Evolutionary conservation across 2,329 filamentous ascomycete species (phyloP).

Genomic region (Corinectria fuckeliana): DNA sequence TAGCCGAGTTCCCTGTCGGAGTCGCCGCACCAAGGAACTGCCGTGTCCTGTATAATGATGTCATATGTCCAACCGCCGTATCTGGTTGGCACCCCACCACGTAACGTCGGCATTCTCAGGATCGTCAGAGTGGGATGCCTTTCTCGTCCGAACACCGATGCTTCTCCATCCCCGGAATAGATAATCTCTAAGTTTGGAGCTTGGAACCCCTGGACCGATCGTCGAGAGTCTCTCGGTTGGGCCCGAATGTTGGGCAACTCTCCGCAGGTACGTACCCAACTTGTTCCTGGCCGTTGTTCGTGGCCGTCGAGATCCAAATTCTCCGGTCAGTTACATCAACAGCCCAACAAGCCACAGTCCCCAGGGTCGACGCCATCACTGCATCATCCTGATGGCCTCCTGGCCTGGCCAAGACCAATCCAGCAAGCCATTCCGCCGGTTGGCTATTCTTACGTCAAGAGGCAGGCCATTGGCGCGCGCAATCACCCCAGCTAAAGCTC

Average conservation of each 20-base stretch:
- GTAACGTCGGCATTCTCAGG: conserved; percentile 22
- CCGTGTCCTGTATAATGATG: conserved; percentile 34
- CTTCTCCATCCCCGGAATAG: conserved; percentile 9
- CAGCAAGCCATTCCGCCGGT: not conserved
- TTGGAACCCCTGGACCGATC: conserved; percentile 34
- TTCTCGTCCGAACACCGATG: not conserved
- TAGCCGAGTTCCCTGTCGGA: conserved; percentile 12
- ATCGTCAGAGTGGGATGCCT: not conserved
- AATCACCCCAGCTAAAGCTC: conserved; percentile 10
- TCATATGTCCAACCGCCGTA: conserved; percentile 20
- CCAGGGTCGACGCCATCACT: not conserved
- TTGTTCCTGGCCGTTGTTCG: not conserved
- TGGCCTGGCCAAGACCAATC: not conserved
- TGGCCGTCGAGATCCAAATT: conserved; percentile 15
- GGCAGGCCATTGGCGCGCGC: not conserved
- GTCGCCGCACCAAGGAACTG: conserved; percentile 29
- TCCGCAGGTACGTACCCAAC: conserved; percentile 18
- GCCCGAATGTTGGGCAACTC: conserved; percentile 31
- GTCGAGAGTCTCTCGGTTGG: conserved; percentile 29
- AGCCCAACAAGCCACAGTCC: not conserved
- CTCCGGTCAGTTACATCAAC: conserved; percentile 15
- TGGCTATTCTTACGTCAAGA: not conserved
- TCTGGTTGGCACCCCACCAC: conserved; percentile 17
- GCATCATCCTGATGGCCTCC: not conserved
- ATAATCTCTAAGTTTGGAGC: conserved; percentile 10